Base-by-base conservation (phyloP, 1,139 yeast species). In the Geotrichum klebahnii region DNA sequence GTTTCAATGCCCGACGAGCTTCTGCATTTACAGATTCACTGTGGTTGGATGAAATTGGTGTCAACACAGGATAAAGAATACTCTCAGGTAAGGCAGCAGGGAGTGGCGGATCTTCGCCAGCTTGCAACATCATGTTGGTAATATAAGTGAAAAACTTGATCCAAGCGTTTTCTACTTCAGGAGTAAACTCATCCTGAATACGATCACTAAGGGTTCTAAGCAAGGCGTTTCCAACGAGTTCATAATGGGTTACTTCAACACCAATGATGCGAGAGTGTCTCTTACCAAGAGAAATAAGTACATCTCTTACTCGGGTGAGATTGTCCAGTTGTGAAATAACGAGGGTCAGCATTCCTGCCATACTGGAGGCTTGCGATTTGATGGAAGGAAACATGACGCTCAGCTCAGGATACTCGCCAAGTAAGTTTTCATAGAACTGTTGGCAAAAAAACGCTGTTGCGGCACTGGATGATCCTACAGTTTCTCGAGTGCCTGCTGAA, bases 211-310 rank as follows among this genome's bases (percentile, higher is more conserved):
- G 80, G 0, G 95, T 86, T 58, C 78, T 78, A 52, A 86, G 72
- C 49, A 87, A 71, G 0, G 94, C 94, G 55, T 80, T 80, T 1
- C 95, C 95, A 83, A 87, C 83, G 42, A 82, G 67, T 64, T 84
- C 87, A 61, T 82, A 86, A 64, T 82, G 83, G 6, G 76, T 75
- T 0, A 87, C 80, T 57, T 83, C 89, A 45, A 85, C 83, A 12
- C 86, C 88, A 56, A 86, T 71, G 46, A 86, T 81, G 55, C 95
- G 71, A 3, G 88, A 72, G 64, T 86, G 95, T 50, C 88, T 72
- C 64, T 84, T 84, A 1, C 92, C 95, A 57, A 86, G 69, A 45
- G 78, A 77, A 46, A 72, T 72, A 46, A 86, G 69, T 54, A 81
- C 82, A 41, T 77, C 84, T 59, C 84, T 82, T 59, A 85, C 70